A percentile compares a stretch with the other conserved stretches of the same genome.
Conservation (phyloP, 2,329 filamentous ascomycete species). For the Epichloe scottii region DNA sequence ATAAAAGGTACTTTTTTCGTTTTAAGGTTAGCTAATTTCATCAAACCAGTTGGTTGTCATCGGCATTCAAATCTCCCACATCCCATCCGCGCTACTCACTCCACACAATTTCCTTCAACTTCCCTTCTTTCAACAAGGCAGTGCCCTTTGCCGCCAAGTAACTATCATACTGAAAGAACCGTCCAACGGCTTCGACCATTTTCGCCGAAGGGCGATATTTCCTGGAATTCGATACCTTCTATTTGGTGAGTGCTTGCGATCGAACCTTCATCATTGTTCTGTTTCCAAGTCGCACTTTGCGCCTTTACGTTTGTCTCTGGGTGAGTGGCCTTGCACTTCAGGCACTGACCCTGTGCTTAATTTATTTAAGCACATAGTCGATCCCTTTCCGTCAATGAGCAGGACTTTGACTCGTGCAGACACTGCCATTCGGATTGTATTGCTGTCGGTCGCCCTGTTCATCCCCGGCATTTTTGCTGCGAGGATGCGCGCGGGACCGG, state of each 20-base stretch:
- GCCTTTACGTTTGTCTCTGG: background rate
- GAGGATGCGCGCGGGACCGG: background rate
- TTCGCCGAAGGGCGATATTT: background rate
- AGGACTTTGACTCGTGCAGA: background rate
- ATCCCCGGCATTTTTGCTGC: background rate
- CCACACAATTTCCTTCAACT: background rate
- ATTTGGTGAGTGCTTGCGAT: background rate
- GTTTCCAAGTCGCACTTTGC: background rate
- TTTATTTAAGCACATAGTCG: background rate
- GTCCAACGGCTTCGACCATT: background rate
- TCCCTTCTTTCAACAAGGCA: background rate
- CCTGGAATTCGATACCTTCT: background rate
- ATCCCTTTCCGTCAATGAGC: background rate
- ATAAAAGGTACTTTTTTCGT: too few species aligned
- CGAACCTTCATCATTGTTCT: background rate
- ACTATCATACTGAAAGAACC: background rate
- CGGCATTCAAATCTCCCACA: background rate
- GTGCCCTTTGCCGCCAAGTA: background rate
- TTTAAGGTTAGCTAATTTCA: background rate
- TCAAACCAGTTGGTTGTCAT: background rate
- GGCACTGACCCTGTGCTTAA: background rate
- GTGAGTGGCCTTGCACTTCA: background rate
- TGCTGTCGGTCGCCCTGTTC: background rate
- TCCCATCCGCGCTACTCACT: background rate
- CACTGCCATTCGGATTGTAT: background rate